Evolutionary conservation across 768 basidiomycete species (phyloP), one percentile per base, ranked within the genome.

Genomic region (Boletus eberwhitei): DNA sequence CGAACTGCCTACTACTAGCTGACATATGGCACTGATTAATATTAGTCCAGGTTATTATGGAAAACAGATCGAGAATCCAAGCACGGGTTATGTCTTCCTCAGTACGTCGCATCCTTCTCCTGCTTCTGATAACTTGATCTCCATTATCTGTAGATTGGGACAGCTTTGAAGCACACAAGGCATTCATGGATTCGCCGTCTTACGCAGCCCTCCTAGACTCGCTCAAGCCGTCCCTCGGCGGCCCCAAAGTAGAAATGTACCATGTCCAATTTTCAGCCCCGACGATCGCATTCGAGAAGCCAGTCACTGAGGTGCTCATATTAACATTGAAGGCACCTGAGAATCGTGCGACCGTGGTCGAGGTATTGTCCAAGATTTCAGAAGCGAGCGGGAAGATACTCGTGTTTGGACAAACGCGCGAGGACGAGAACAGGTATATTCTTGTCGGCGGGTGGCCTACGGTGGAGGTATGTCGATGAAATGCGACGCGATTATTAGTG

Each of bases 81-180:
- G 17, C 29, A 59, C 48, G 17, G 64, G 48, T 16, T 65, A 37
- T 19, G 0, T 59, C 32, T 48, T 66, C 44, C 47, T 66, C 41
- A 56, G 65, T 66, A 50, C 17, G 64, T 48, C 14, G 19, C 24
- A 26, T 9, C 8, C 7, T 38, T 16, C 35, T 8, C 24, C n/a
- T 17, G 3, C 22, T 12, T 29, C 22, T 17, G 17, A 38, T 26
- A 14, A 42, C 19, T 16, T 50, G 5, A 44, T 13, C 3, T 16
- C 21, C 26, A 19, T 48, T 24, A 11, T 42, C 21, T 13, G 9
- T 26, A 71, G 69, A 71, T 48, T 69, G 66, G 67, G 69, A 66
- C 13, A 64, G 13, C 36, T 54, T 49, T 11, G 62, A 68, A 9
- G 39, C 56, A n/a, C 69, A 69, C 54, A 35, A 57, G 36, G 52